Percentiles rank a stretch among this genome's conserved stretches.
Conservation (phyloP, 495 filamentous ascomycete species). For the Apiosordaria backusii region DNA sequence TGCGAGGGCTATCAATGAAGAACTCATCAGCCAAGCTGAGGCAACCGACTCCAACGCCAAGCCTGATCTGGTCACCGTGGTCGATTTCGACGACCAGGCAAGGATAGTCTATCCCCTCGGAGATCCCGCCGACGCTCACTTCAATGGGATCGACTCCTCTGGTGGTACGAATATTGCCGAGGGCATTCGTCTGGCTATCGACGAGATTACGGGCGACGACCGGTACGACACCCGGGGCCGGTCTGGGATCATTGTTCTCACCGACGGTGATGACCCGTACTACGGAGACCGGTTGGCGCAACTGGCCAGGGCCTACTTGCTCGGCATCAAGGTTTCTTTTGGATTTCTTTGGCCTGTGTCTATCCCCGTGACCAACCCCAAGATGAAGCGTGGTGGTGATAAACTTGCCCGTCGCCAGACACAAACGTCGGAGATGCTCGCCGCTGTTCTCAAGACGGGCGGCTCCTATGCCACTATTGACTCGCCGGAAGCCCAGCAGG, state of each 20-base stretch:
- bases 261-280: slow-evolving; percentile 24
- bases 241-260: slow-evolving; percentile 35
- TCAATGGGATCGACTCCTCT: slow-evolving; percentile 7
- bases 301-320: not conserved
- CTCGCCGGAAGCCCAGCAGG: slow-evolving; percentile 3
- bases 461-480: slow-evolving; percentile 1
- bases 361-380: not conserved
- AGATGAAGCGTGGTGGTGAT: not conserved
- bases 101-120: slow-evolving; percentile 26
- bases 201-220: slow-evolving; percentile 16
- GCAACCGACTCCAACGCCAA: slow-evolving; percentile 16
- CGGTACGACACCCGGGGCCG: slow-evolving; percentile 22
- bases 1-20: slow-evolving; percentile 25
- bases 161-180: slow-evolving; percentile 22
- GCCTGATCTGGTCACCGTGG: slow-evolving; percentile 29
- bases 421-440: not conserved
- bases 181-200: slow-evolving; percentile 28
- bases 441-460: slow-evolving; percentile 1
- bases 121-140: slow-evolving; percentile 24
- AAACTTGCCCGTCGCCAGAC: not conserved
- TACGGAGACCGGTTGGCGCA: not conserved
- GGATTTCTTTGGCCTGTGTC: not conserved
- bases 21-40: slow-evolving; percentile 26
- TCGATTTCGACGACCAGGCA: slow-evolving; percentile 26
- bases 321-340: slow-evolving; percentile 3